These are phyloP conservation scores for Penicillium sp. DNA, from an alignment of 2,329 filamentous ascomycete species.

Conservation along the genomic window DNA sequence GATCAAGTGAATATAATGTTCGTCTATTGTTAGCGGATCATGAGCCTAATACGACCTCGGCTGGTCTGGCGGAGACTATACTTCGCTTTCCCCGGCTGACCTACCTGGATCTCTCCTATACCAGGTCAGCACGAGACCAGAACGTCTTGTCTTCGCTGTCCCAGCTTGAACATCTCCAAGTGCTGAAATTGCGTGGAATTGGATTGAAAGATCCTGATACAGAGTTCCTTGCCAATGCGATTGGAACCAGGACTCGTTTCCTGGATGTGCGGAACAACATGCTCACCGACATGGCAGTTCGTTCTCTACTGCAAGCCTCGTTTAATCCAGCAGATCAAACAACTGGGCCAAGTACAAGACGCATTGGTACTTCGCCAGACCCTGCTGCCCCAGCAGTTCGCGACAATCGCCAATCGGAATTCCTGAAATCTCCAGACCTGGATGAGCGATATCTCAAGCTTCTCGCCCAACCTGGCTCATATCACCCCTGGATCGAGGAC, in stretches of 20 bases:
- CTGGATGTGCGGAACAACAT: constrained; percentile 64
- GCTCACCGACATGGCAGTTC: constrained; percentile 62
- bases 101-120: constrained; percentile 65
- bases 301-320: constrained; percentile 59
- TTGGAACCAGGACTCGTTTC: constrained; percentile 60
- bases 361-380: constrained; percentile 16
- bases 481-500: constrained; percentile 62
- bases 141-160: constrained; percentile 56
- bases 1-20: constrained; percentile 51
- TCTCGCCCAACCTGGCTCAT: constrained; percentile 57
- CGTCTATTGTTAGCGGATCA: constrained; percentile 63
- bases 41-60: constrained; percentile 65
- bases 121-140: constrained; percentile 55
- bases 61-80: constrained; percentile 59
- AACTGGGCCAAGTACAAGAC: constrained; percentile 10
- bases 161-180: constrained; percentile 58
- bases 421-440: constrained; percentile 38
- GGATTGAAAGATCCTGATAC: constrained; percentile 61
- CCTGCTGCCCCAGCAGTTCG: constrained; percentile 18
- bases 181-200: constrained; percentile 62
- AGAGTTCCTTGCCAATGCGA: constrained; percentile 57
- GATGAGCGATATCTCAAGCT: constrained; percentile 59
- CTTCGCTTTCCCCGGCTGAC: constrained; percentile 60
- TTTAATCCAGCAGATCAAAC: constrained; percentile 42
- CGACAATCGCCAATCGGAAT: constrained; percentile 22